Evolutionary conservation across 805 yeast species (phyloP).

Genomic region (Hanseniaspora pseudoguilliermondii): DNA sequence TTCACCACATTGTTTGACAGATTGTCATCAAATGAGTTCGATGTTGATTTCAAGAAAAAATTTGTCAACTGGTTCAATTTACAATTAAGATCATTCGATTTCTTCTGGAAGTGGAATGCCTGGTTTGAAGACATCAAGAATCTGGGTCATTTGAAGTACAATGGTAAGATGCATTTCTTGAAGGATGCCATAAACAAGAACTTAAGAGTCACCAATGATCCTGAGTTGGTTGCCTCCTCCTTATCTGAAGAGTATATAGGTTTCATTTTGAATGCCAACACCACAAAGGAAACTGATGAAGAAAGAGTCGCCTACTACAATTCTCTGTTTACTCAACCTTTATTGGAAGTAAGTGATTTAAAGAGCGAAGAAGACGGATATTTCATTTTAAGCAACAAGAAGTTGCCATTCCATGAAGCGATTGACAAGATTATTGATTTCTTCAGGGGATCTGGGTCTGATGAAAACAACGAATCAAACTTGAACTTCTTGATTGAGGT

Average conservation of each 20-base stretch:
- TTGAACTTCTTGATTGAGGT: constrained; percentile 24
- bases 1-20: constrained; percentile 67
- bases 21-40: constrained; percentile 40
- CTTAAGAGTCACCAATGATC: constrained; percentile 61
- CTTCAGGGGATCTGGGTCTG: constrained; percentile 23
- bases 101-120: constrained; percentile 96
- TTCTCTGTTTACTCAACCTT: constrained; percentile 19
- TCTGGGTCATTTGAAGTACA: constrained; percentile 33
- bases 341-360: constrained; percentile 1
- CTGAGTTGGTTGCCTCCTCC: constrained; percentile 53
- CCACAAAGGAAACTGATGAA: constrained; percentile 28
- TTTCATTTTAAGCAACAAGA: constrained; percentile 31
- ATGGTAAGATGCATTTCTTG: constrained; percentile 64
- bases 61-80: constrained; percentile 84
- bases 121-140: constrained; percentile 56
- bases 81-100: constrained; percentile 85
- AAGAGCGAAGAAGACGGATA: constrained; percentile 18
- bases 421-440: constrained; percentile 31
- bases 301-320: constrained; percentile 30
- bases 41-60: constrained; percentile 60
- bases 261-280: constrained; percentile 26
- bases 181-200: constrained; percentile 74
- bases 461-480: constrained; percentile 21
- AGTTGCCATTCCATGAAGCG: constrained; percentile 27
- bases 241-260: constrained; percentile 42